Conservation (phyloP, 1,284 basidiomycete species). For the Heterobasidion irregulare region DNA sequence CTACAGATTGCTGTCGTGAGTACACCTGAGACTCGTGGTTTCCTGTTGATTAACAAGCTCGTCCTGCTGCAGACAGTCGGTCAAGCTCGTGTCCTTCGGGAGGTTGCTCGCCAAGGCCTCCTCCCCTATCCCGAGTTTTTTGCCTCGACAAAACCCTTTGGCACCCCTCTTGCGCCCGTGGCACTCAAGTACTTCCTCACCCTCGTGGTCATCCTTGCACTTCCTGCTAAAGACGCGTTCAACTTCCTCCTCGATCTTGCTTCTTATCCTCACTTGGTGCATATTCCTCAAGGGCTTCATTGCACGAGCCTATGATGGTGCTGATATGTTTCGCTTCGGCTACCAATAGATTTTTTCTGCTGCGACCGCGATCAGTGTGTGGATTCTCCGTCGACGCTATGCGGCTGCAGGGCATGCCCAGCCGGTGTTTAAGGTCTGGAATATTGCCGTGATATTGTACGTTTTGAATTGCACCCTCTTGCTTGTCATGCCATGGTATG, state of each 20-base stretch:
- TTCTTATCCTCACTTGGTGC: conserved; percentile 6
- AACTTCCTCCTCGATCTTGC: conserved; percentile 44
- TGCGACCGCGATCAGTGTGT: conserved; percentile 11
- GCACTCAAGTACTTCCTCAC: conserved; percentile 39
- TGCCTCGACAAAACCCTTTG: conserved; percentile 35
- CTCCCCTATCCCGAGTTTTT: conserved; percentile 34
- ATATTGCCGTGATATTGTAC: conserved; percentile 8
- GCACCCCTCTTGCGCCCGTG: conserved; percentile 36
- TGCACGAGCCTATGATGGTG: background rate
- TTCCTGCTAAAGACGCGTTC: conserved; percentile 38
- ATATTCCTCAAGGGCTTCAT: background rate
- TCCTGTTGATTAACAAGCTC: conserved; percentile 7
- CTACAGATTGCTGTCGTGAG: conserved; percentile 17
- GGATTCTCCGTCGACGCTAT: conserved; percentile 10
- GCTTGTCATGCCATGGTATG: conserved; percentile 14
- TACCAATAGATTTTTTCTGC: conserved; percentile 7
- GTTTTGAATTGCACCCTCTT: conserved; percentile 10
- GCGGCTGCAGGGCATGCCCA: conserved; percentile 6
- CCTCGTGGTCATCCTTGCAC: conserved; percentile 42
- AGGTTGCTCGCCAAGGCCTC: conserved; percentile 29
- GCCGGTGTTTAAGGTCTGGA: conserved; percentile 9
- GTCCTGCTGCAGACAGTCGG: conserved; percentile 25
- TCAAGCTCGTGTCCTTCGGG: conserved; percentile 36
- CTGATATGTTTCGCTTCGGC: background rate
- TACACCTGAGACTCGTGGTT: background rate